Evolutionary conservation across 2,329 filamentous ascomycete species (phyloP), one percentile per base, ranked within the genome.

Genomic region (Eutypa lata): DNA sequence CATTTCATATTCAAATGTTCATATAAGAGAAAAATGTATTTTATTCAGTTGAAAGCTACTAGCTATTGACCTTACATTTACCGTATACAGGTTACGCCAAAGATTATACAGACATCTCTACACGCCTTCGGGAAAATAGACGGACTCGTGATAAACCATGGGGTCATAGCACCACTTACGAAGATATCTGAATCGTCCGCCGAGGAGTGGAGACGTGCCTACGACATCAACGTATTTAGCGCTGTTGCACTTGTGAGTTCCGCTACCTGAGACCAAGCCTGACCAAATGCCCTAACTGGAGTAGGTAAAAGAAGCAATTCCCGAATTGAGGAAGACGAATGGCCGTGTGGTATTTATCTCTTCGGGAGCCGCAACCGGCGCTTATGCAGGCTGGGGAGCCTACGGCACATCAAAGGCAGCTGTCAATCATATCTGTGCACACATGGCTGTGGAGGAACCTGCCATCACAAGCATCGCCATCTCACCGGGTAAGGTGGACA

Each of bases 161-260:
- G 91, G 19, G 77, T 85, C 1, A 73, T 99, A 44, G 81, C 84
- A n/a, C 89, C 91, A 1, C 86, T 95, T 42, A 83, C 82, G 48
- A 83, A 82, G 53, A 74, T 97, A 44, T 83, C 75, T 3, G 82
- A 93, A 51, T 78, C 80, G 16, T 81, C 82, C n/a, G 66, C 84
- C 0, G 84, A 88, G 37, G 86, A 89, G 55, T 97, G 92, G 90
- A 87, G 84, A 64, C 71, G 74, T 2, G 76, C 81, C 8, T 97
- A 91, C 70, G 87, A 96, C 61, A 77, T 91, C 56, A 97, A 97
- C 68, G 84, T 97, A 61, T 91, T 97, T 68, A 93, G 90, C 60
- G 84, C 84, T 26, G 75, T 97, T 44, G 86, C 84, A 33, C 76
- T 97, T 70, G 90, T 95, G 75, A 65, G 82, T 69, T 16, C 37